Evolutionary conservation across 495 filamentous ascomycete species (phyloP).

Genomic region (Lasiosphaeris hirsuta): DNA sequence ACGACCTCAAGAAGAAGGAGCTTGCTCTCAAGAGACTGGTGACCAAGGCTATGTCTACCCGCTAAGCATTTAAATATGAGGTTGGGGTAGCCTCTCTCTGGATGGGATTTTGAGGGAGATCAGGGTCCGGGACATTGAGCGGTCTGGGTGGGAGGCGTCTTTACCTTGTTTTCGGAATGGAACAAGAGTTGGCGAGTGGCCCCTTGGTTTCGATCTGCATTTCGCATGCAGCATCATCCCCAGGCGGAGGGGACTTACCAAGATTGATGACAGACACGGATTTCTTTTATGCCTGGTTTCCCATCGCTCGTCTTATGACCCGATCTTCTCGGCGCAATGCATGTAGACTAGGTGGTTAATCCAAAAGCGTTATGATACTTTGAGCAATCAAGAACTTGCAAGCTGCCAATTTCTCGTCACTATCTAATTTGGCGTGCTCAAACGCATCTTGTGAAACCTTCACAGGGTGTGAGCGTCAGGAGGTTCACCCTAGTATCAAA

Average conservation of each 20-base stretch:
- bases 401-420: background rate
- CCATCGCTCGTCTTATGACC: conserved; percentile 29
- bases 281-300: conserved; percentile 33
- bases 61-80: conserved; percentile 51
- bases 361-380: conserved; percentile 20
- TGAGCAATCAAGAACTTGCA: background rate
- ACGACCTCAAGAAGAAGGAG: conserved; percentile 99
- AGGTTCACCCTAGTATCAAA: too few relatives aligned
- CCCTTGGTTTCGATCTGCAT: conserved; percentile 23
- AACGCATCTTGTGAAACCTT: too few relatives aligned
- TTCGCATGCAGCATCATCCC: conserved; percentile 24
- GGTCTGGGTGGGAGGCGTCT: conserved; percentile 30
- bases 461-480: too few relatives aligned
- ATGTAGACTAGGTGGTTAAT: conserved; percentile 46
- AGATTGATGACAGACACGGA: conserved; percentile 30
- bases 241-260: conserved; percentile 32
- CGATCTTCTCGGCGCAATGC: conserved; percentile 40
- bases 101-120: conserved; percentile 27
- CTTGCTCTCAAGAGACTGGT: conserved; percentile 95
- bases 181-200: conserved; percentile 23
- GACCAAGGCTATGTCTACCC: conserved; percentile 92
- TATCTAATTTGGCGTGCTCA: too few relatives aligned
- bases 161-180: conserved; percentile 30
- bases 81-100: conserved; percentile 29
- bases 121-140: conserved; percentile 20